phyloP scores from a whole-genome alignment of 306 rosid species.

The Cajanus cajan region DNA sequence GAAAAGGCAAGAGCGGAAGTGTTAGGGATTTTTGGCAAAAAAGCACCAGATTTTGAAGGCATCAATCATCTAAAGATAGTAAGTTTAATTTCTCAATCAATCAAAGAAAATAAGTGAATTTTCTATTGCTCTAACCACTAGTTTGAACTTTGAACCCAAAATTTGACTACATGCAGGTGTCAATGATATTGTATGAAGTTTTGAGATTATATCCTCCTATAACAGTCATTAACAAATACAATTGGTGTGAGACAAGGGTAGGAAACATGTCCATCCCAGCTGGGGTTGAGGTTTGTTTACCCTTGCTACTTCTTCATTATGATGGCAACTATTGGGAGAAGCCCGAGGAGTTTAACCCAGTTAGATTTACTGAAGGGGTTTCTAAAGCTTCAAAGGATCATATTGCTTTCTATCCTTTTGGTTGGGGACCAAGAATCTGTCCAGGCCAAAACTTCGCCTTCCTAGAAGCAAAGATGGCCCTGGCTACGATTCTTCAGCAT shows the following conservation, averaged over 20 bases:
- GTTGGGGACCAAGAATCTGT: conserved; percentile 53
- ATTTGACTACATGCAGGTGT: neutral
- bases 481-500: conserved; percentile 42
- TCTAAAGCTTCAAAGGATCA: conserved; percentile 33
- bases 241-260: neutral
- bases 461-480: conserved; percentile 42
- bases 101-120: neutral
- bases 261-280: conserved; percentile 35
- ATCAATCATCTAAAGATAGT: conserved; percentile 36
- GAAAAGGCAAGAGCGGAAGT: conserved; percentile 49
- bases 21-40: conserved; percentile 23
- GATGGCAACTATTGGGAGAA: conserved; percentile 41
- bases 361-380: conserved; percentile 41
- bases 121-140: too few species aligned
- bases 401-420: conserved; percentile 44
- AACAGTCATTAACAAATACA: neutral
- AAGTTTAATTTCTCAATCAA: neutral
- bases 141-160: neutral
- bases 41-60: conserved; percentile 15
- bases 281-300: conserved; percentile 29
- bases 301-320: conserved; percentile 27
- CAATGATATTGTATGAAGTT: conserved; percentile 22
- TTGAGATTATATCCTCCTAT: conserved; percentile 19
- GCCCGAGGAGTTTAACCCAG: conserved; percentile 43
- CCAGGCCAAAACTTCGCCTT: conserved; percentile 46